These are phyloP conservation scores for Perkinsus marinus DNA, from an alignment of 169 alveolate species.

Conservation along the genomic window DNA sequence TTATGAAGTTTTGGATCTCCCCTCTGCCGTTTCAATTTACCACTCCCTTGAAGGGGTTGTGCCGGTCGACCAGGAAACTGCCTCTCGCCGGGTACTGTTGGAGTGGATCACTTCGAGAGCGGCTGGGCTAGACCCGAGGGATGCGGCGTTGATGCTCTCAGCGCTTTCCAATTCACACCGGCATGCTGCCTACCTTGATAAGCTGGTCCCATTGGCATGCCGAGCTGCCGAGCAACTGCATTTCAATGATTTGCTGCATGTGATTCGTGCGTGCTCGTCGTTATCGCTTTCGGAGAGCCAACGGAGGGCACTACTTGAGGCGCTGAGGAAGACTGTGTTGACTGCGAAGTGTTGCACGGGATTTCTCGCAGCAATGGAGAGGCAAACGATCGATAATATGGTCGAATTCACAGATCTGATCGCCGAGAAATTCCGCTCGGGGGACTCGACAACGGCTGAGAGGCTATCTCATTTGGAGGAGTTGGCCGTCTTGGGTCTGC, in stretches of 20 bases:
- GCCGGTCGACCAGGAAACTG: neutral
- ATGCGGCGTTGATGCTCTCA: neutral
- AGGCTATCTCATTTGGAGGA: neutral
- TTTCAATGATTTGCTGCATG: neutral
- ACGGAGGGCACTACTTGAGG: neutral
- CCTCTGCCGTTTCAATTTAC: neutral
- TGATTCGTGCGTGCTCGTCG: neutral
- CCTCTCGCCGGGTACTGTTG: neutral
- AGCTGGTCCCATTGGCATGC: neutral
- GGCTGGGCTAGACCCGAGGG: neutral
- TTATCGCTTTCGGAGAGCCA: neutral
- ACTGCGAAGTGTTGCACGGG: neutral
- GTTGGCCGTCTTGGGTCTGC: neutral
- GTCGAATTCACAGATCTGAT: neutral
- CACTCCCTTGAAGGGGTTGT: neutral
- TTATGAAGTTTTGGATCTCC: neutral
- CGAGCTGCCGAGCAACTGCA: neutral
- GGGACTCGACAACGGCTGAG: neutral
- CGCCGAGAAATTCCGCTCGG: neutral
- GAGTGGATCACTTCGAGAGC: neutral
- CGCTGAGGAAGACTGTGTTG: neutral
- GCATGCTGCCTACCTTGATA: neutral
- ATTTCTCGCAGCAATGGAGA: neutral
- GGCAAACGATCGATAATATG: neutral
- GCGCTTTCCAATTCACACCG: neutral